Evolutionary conservation across 1,284 basidiomycete species (phyloP), one percentile per base, ranked within the genome.

Genomic region (Heterobasidion annosum): DNA sequence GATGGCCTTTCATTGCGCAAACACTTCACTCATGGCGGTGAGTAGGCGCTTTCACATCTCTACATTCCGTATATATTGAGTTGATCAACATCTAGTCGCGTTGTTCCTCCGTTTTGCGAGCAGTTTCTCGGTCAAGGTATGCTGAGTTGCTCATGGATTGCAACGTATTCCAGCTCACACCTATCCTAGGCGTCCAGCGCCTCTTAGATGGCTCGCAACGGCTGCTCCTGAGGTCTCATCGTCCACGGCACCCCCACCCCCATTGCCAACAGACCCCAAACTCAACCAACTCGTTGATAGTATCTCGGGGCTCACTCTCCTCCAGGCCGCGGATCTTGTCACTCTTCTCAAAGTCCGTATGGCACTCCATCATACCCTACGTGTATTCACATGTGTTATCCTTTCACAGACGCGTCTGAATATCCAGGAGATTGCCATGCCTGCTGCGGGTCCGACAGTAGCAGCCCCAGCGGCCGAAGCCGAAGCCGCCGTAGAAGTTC

Each of bases 291-390:
- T 99, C 63, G 97, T 99, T 32, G 93, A 99, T 69, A 87, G 93
- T 70, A 98, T 99, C 62, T 92, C 95, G 32, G 76, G 80, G 40
- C 71, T 99, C 60, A 95, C 93, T 18, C 78, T 99, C 51, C 76
- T 99, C 57, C 96, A 99, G 71, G 97, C 97, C 6, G 88, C 97
- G n/a, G 95, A 99, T 75, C 81, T 99, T 55, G 95, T 99, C 43
- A 74, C 89, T 8, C 75, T 88, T 46, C 79, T 99, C 65, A 99
- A 99, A 83, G 95, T 91, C 70, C 67, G 71, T 55, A 43, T 18
- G 12, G 33, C 32, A 10, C 47, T 19, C 52, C 35, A 44, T 32
- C 45, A 25, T 49, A 53, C 33, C 58, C 37, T 34, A 25, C 40
- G 34, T 32, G 34, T 51, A 8, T n/a, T 48, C 9, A 44, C 18